A percentile compares a stretch with the other conserved stretches of the same genome.
These are phyloP conservation scores for Podochytrium sp. DNA, from an alignment of 192 early-diverging fungal genomes.

Conservation along the genomic window DNA sequence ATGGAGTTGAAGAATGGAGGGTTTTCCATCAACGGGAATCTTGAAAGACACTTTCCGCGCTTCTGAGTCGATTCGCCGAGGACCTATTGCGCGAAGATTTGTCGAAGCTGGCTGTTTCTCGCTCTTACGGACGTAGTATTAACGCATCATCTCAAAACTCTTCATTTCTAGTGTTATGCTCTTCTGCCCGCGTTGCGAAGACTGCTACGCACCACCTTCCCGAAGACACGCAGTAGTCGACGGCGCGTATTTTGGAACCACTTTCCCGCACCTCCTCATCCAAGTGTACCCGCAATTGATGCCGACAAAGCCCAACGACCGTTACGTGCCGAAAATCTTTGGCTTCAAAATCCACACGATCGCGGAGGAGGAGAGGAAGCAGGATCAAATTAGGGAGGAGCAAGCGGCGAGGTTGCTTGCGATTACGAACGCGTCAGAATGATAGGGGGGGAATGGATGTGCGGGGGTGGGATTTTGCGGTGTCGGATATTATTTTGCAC, in stretches of 20 bases:
- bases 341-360: constrained; percentile 92
- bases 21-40: too few species aligned
- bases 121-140: background rate
- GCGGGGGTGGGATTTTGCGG: background rate
- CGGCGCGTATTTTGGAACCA: constrained; percentile 96
- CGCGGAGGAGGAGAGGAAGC: constrained; percentile 88
- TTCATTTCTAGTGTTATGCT: constrained; percentile 83
- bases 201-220: constrained; percentile 93
- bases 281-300: constrained; percentile 85
- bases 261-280: constrained; percentile 95
- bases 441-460: background rate
- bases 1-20: too few species aligned
- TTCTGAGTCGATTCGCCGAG: too few species aligned
- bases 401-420: constrained; percentile 47
- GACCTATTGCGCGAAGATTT: too few species aligned
- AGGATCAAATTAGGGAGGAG: constrained; percentile 82
- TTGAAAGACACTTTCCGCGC: too few species aligned
- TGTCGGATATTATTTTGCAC: too few species aligned
- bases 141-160: too few species aligned
- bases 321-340: constrained; percentile 97
- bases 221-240: constrained; percentile 84
- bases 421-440: constrained; percentile 7
- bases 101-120: too few species aligned
- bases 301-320: constrained; percentile 75
- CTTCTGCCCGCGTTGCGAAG: constrained; percentile 95